These are phyloP conservation scores for Alternaria sp. DNA, from an alignment of 2,329 filamentous ascomycete genomes.

Conservation along the genomic window DNA sequence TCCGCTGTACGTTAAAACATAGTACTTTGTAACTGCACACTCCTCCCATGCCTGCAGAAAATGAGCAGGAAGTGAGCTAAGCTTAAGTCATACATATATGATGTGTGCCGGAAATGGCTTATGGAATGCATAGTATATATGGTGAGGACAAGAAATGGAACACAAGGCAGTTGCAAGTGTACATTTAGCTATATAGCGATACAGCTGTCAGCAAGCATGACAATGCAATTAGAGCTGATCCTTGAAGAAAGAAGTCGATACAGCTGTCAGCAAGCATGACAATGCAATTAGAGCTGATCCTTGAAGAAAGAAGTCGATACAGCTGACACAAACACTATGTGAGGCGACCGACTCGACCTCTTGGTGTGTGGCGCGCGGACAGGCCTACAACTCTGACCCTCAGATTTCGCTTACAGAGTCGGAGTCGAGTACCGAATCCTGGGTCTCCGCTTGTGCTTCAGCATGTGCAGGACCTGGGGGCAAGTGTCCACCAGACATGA, in stretches of 20 bases:
- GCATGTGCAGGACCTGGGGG: slow-evolving; percentile 1
- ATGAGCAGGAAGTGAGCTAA: not conserved
- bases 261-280: no score
- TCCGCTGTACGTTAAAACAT: not conserved
- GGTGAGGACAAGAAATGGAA: not conserved
- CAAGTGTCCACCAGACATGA: slow-evolving; percentile 16
- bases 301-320: not conserved
- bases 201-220: no score
- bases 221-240: not conserved
- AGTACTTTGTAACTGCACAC: not conserved
- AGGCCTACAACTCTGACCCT: not conserved
- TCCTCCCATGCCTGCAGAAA: not conserved
- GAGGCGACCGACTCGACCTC: not conserved
- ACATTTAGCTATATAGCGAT: not conserved
- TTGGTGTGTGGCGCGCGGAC: not conserved
- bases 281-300: not conserved
- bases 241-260: not conserved
- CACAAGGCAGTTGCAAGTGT: not conserved
- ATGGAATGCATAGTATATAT: not conserved
- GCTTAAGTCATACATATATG: not conserved
- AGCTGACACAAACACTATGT: not conserved
- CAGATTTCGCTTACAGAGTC: not conserved
- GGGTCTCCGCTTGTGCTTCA: not conserved
- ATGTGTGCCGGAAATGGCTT: not conserved
- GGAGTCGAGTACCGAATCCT: slow-evolving; percentile 2